Evolutionary conservation across 78 protist genomes (phyloP).

Genomic region (Dictyostelium brefeldianum): DNA sequence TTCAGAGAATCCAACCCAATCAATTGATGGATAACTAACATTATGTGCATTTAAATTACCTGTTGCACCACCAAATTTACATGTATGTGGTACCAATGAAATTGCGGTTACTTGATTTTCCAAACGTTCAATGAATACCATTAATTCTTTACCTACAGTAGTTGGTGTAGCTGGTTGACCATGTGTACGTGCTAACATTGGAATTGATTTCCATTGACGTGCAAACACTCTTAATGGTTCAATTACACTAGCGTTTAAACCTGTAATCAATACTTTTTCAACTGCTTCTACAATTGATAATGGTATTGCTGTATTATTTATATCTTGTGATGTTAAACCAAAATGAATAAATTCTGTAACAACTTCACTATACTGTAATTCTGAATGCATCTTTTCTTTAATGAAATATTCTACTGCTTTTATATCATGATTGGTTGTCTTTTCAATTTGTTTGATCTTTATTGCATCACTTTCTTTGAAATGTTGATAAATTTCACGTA

Average conservation of each 20-base stretch:
- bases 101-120: slow-evolving; percentile 62
- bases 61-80: slow-evolving; percentile 93
- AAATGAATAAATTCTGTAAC: slow-evolving; percentile 88
- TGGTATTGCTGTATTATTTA: slow-evolving; percentile 90
- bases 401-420: slow-evolving; percentile 93
- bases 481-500: slow-evolving; percentile 33
- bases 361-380: slow-evolving; percentile 39
- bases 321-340: slow-evolving; percentile 89
- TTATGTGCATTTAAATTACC: slow-evolving; percentile 92
- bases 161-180: slow-evolving; percentile 98
- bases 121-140: slow-evolving; percentile 87
- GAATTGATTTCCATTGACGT: slow-evolving; percentile 54
- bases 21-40: slow-evolving; percentile 83
- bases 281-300: slow-evolving; percentile 72
- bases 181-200: slow-evolving; percentile 95
- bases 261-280: slow-evolving; percentile 24
- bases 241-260: slow-evolving; percentile 20
- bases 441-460: slow-evolving; percentile 87
- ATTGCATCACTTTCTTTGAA: slow-evolving; percentile 78
- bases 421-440: slow-evolving; percentile 93
- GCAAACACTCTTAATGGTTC: slow-evolving; percentile 42
- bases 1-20: slow-evolving; percentile 87
- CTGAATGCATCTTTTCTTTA: slow-evolving; percentile 64
- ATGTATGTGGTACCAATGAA: slow-evolving; percentile 32
- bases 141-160: slow-evolving; percentile 93